A percentile compares a stretch with the other conserved stretches of the same genome.
Conservation (phyloP, 164 flowering plant genomes). For the Saururus chinensis region DNA sequence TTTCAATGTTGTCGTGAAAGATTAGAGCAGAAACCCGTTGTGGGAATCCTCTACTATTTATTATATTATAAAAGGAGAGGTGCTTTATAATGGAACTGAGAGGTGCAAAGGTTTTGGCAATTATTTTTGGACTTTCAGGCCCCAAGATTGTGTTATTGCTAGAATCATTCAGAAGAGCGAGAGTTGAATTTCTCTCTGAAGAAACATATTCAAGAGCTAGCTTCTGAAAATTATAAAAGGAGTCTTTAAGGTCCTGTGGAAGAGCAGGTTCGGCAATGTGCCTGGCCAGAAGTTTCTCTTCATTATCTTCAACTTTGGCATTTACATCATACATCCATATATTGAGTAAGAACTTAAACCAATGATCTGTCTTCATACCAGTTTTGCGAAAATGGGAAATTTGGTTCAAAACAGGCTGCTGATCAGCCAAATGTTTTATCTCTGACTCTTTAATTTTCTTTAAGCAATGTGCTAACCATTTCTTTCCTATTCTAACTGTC, state of each 20-base stretch:
- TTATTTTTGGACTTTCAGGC: neutral
- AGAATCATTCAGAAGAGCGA: slow-evolving; percentile 37
- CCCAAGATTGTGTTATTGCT: slow-evolving; percentile 16
- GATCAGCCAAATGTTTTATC: slow-evolving; percentile 56
- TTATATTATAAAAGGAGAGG: slow-evolving; percentile 60
- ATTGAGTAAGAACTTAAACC: slow-evolving; percentile 70
- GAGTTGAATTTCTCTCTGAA: slow-evolving; percentile 57
- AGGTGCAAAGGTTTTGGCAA: slow-evolving; percentile 46
- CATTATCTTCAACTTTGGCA: slow-evolving; percentile 34
- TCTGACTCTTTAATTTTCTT: slow-evolving; percentile 87
- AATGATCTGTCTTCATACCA: slow-evolving; percentile 94
- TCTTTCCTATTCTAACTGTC: slow-evolving; percentile 64
- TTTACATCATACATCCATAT: slow-evolving; percentile 75
- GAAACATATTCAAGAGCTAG: slow-evolving; percentile 46
- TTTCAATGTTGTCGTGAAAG: slow-evolving; percentile 52
- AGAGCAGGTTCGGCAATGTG: slow-evolving; percentile 65
- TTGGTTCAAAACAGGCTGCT: slow-evolving; percentile 37
- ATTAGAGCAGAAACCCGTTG: slow-evolving; percentile 40
- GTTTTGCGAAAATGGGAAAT: slow-evolving; percentile 62
- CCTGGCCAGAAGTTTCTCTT: slow-evolving; percentile 48
- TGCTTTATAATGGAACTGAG: slow-evolving; percentile 43
- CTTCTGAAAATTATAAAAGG: slow-evolving; percentile 66
- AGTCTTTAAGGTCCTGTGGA: slow-evolving; percentile 54
- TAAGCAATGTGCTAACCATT: slow-evolving; percentile 76
- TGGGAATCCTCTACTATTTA: slow-evolving; percentile 43